These are phyloP conservation scores for Fusarium circinatum DNA, from an alignment of 2,329 filamentous ascomycete genomes.

Conservation along the genomic window DNA sequence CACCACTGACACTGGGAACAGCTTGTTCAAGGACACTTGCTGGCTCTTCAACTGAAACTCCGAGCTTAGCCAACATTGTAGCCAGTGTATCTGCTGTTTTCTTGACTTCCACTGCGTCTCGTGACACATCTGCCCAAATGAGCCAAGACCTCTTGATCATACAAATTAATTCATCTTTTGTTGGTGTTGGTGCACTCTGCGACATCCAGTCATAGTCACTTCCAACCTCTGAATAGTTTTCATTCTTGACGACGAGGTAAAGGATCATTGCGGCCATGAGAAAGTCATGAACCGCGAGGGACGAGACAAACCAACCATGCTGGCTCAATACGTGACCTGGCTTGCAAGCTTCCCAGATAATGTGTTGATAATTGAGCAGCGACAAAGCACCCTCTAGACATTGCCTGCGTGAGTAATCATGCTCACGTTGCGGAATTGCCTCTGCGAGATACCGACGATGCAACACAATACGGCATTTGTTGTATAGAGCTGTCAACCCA, in stretches of 20 bases:
- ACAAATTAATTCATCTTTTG: constrained; percentile 53
- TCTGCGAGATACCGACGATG: constrained; percentile 65
- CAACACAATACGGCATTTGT: constrained; percentile 66
- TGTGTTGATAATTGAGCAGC: constrained; percentile 59
- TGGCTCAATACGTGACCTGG: constrained; percentile 64
- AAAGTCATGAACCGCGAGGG: constrained; percentile 69
- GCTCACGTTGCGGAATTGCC: constrained; percentile 53
- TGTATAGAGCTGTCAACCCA: constrained; percentile 61
- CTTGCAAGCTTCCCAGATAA: constrained; percentile 59
- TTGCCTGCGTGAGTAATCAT: constrained; percentile 62
- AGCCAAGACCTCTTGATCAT: constrained; percentile 55
- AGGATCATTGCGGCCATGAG: constrained; percentile 70
- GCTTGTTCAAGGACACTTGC: not conserved
- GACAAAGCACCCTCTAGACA: constrained; percentile 62
- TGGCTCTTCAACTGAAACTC: constrained; percentile 42
- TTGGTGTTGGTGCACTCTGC: constrained; percentile 46
- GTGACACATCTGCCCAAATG: constrained; percentile 57
- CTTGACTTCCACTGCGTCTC: constrained; percentile 51
- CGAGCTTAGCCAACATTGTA: constrained; percentile 58
- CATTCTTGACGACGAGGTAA: constrained; percentile 61
- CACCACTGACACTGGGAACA: constrained; percentile 2
- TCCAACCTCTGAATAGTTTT: constrained; percentile 52
- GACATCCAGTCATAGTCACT: constrained; percentile 50
- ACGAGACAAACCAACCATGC: constrained; percentile 67
- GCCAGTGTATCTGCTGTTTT: constrained; percentile 59